Percentiles rank a stretch among this genome's conserved stretches.
Evolutionary conservation across 73 alveolate species (phyloP).

Genomic region (Halteria grandinella): DNA sequence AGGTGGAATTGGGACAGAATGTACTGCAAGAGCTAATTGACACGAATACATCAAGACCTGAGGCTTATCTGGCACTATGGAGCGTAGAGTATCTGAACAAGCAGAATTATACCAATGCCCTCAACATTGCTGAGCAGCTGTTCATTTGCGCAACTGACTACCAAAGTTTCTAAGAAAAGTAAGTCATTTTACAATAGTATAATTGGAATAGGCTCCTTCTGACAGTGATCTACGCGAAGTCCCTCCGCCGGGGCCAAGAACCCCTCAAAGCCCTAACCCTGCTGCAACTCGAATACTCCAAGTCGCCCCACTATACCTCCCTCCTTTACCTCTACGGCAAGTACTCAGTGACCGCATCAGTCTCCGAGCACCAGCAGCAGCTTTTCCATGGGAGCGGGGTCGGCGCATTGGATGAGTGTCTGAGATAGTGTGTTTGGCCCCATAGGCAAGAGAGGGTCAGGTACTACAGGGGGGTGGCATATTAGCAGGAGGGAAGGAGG

Average conservation of each 20-base stretch:
- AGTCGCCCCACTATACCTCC: conserved; percentile 54
- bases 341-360: conserved; percentile 40
- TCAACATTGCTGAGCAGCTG: conserved; percentile 2
- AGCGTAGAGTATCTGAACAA: neutral
- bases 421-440: conserved; percentile 27
- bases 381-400: conserved; percentile 58
- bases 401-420: conserved; percentile 69
- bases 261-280: conserved; percentile 27
- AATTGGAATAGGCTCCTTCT: conserved; percentile 13
- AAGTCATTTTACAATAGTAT: neutral
- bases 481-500: neutral
- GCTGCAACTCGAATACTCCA: conserved; percentile 53
- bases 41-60: conserved; percentile 16
- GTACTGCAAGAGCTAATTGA: conserved; percentile 12
- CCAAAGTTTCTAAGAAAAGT: conserved; percentile 24
- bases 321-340: conserved; percentile 56
- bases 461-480: conserved; percentile 12
- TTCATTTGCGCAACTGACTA: conserved; percentile 27
- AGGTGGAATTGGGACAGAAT: neutral
- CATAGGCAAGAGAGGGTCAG: neutral
- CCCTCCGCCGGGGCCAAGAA: neutral
- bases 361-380: no score
- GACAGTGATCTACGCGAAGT: conserved; percentile 12
- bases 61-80: conserved; percentile 35
- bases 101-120: neutral